Evolutionary conservation across 805 yeast species (phyloP).

Genomic region (Kluyveromyces wickerhamii): DNA sequence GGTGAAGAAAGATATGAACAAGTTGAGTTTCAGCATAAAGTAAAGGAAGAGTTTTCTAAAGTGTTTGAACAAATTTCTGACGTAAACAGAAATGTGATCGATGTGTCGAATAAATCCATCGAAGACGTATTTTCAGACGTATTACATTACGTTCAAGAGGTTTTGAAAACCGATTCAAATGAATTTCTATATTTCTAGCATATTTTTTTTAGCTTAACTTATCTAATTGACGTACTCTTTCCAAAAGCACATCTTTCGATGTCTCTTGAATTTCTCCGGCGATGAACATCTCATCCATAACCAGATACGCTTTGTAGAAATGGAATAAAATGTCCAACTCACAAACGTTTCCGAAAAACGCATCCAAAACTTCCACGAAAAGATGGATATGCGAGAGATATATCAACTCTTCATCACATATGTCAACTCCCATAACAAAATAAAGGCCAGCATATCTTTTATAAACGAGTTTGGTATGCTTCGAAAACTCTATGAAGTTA

Average conservation of each 20-base stretch:
- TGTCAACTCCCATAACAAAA: slow-evolving; percentile 76
- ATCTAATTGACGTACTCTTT: slow-evolving; percentile 58
- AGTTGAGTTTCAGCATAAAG: slow-evolving; percentile 63
- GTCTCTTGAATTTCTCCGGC: slow-evolving; percentile 92
- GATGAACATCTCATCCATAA: slow-evolving; percentile 77
- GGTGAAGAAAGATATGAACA: slow-evolving; percentile 93
- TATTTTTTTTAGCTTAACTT: slow-evolving; percentile 55
- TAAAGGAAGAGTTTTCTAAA: slow-evolving; percentile 48
- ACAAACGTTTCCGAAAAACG: slow-evolving; percentile 83
- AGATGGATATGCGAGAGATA: slow-evolving; percentile 80
- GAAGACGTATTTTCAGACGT: slow-evolving; percentile 46
- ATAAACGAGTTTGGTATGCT: slow-evolving; percentile 62
- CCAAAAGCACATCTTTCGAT: slow-evolving; percentile 58
- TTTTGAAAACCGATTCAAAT: slow-evolving; percentile 4
- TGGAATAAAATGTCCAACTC: slow-evolving; percentile 90
- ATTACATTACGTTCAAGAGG: slow-evolving; percentile 29
- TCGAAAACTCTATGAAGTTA: slow-evolving; percentile 67
- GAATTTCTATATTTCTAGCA: slow-evolving; percentile 29
- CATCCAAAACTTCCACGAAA: slow-evolving; percentile 81
- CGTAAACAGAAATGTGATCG: slow-evolving; percentile 37
- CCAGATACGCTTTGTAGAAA: slow-evolving; percentile 73
- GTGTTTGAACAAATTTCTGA: slow-evolving; percentile 34
- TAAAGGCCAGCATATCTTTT: slow-evolving; percentile 88
- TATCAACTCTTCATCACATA: slow-evolving; percentile 72
- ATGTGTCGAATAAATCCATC: slow-evolving; percentile 52